Percentiles rank a stretch among this genome's conserved stretches.
These are phyloP conservation scores for Ascobolus immersus DNA, from an alignment of 495 filamentous ascomycete species.

Conservation along the genomic window DNA sequence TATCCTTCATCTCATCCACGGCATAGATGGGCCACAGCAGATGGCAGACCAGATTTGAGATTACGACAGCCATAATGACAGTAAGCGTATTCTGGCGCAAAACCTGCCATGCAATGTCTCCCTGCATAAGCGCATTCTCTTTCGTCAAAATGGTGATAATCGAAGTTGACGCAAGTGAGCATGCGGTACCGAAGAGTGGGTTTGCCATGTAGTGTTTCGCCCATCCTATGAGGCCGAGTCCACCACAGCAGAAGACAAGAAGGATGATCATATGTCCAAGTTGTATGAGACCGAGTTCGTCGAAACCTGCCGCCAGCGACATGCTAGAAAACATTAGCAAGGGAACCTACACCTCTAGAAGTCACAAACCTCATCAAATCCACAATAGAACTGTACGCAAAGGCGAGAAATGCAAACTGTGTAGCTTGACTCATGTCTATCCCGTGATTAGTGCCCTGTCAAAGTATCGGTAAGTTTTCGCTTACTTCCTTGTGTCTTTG, in stretches of 20 bases:
- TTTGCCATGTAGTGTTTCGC: slow-evolving; percentile 65
- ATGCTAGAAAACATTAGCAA: too few relatives aligned
- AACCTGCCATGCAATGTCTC: slow-evolving; percentile 55
- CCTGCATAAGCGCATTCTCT: slow-evolving; percentile 57
- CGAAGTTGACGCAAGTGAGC: slow-evolving; percentile 67
- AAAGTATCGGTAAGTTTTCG: too few relatives aligned
- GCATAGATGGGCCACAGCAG: slow-evolving; percentile 62
- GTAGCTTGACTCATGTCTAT: too few relatives aligned
- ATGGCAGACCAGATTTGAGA: slow-evolving; percentile 52
- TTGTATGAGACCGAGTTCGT: too few relatives aligned
- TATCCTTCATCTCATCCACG: slow-evolving; percentile 43
- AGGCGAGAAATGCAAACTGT: too few relatives aligned
- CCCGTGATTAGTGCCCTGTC: too few relatives aligned
- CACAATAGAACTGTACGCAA: too few relatives aligned
- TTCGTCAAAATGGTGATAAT: slow-evolving; percentile 85
- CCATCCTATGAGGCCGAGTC: slow-evolving; percentile 78
- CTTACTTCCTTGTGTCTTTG: too few relatives aligned
- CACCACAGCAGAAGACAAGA: slow-evolving; percentile 67
- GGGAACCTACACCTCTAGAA: too few relatives aligned
- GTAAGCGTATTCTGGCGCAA: slow-evolving; percentile 75
- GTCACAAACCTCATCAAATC: too few relatives aligned
- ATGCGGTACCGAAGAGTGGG: slow-evolving; percentile 74
- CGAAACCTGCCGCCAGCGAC: too few relatives aligned
- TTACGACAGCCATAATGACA: slow-evolving; percentile 58
- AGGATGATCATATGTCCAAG: slow-evolving; percentile 55